Percentiles rank a stretch among this genome's conserved stretches.
Evolutionary conservation across 768 basidiomycete genomes (phyloP).

Genomic region (Kondoa malvinella): DNA sequence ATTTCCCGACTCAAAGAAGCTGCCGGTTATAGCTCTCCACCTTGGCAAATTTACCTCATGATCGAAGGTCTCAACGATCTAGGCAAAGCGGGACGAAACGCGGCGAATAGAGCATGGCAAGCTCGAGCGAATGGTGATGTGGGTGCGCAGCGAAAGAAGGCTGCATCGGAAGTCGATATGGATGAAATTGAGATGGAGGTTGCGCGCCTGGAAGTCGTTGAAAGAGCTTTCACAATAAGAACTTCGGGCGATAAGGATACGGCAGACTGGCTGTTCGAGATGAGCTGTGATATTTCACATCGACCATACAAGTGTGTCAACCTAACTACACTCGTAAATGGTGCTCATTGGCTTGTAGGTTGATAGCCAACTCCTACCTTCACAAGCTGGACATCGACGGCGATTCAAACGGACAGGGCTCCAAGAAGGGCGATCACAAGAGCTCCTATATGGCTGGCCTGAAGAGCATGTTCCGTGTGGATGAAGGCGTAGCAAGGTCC

Average conservation of each 20-base stretch:
- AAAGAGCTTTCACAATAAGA: neutral
- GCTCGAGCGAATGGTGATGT: neutral
- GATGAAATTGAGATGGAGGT: neutral
- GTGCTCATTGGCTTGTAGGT: neutral
- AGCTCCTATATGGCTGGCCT: neutral
- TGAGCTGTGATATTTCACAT: neutral
- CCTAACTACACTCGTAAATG: neutral
- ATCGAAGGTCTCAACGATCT: neutral
- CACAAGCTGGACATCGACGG: neutral
- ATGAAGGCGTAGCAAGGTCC: neutral
- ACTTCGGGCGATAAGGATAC: neutral
- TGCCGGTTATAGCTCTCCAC: neutral
- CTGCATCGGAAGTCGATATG: neutral
- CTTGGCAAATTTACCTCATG: neutral
- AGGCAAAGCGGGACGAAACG: neutral
- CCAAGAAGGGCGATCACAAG: neutral
- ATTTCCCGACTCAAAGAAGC: neutral
- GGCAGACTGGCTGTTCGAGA: neutral
- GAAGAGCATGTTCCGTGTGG: neutral
- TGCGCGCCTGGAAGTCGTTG: neutral
- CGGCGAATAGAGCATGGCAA: neutral
- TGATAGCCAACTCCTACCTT: neutral
- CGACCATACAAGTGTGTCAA: slow-evolving; percentile 4
- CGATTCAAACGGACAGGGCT: neutral
- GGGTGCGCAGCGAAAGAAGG: neutral